Evolutionary conservation across 148 eudicot species (phyloP).

Genomic region (Simmondsia chinensis): DNA sequence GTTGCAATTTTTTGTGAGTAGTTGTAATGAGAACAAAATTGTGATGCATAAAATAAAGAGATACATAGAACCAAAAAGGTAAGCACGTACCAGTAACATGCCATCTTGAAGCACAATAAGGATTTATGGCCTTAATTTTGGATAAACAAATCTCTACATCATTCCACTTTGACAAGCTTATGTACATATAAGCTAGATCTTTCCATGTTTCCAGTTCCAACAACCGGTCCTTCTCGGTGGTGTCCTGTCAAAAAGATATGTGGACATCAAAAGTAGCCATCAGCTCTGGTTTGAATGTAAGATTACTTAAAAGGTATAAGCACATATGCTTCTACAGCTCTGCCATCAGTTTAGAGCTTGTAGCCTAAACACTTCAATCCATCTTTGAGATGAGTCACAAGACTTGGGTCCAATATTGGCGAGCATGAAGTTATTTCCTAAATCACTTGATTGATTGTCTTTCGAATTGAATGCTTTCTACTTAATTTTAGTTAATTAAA

Average conservation of each 20-base stretch:
- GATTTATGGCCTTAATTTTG: constrained; percentile 48
- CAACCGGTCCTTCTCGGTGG: constrained; percentile 19
- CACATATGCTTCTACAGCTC: too few relatives aligned
- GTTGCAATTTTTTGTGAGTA: too few relatives aligned
- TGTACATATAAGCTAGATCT: constrained; percentile 67
- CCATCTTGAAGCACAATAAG: constrained; percentile 56
- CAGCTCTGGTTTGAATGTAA: background rate
- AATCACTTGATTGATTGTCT: too few relatives aligned
- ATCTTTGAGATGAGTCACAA: too few relatives aligned
- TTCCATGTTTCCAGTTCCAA: constrained; percentile 74
- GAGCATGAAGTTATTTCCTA: too few relatives aligned
- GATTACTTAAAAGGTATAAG: background rate
- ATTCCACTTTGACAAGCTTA: constrained; percentile 54
- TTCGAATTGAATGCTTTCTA: too few relatives aligned
- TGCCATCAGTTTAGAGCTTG: too few relatives aligned
- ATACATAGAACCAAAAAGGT: background rate
- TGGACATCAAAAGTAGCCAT: background rate
- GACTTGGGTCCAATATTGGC: too few relatives aligned
- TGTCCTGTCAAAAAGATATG: constrained; percentile 32
- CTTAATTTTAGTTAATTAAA: too few relatives aligned
- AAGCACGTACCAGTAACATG: constrained; percentile 48
- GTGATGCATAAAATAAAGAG: background rate
- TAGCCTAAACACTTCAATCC: too few relatives aligned
- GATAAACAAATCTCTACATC: constrained; percentile 81
- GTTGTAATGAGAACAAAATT: too few relatives aligned